Conservation (phyloP, 495 filamentous ascomycete species). For the Aspergillus sclerotiicarbonarius region DNA sequence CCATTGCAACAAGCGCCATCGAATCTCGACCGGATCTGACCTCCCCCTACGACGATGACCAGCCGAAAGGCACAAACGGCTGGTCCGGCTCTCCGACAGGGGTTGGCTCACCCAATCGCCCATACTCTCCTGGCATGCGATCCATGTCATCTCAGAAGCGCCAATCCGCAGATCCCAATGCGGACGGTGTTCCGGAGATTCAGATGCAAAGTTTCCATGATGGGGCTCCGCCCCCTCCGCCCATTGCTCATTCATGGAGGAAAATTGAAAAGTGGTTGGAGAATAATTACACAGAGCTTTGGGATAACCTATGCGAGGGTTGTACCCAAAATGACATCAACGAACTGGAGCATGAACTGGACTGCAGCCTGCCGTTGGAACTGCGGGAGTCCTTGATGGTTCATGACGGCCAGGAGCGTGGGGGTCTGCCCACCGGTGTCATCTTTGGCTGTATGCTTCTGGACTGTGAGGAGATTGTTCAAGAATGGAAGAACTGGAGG, state of each 20-base stretch:
- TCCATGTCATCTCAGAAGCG: conserved; percentile 62
- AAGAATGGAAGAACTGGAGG: conserved; percentile 97
- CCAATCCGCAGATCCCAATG: conserved; percentile 54
- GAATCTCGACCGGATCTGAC: conserved; percentile 74
- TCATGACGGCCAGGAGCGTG: conserved; percentile 95
- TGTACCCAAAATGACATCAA: conserved; percentile 94
- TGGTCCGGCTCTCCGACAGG: conserved; percentile 62
- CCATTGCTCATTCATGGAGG: conserved; percentile 84
- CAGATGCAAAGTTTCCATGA: conserved; percentile 96
- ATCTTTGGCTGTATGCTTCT: conserved; percentile 93
- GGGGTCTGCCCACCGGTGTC: conserved; percentile 85
- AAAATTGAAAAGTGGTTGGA: conserved; percentile 94
- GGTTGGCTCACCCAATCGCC: conserved; percentile 50
- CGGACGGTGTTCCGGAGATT: conserved; percentile 75
- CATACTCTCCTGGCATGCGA: conserved; percentile 90
- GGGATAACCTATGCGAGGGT: conserved; percentile 87
- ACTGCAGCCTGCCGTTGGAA: conserved; percentile 91
- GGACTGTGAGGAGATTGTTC: conserved; percentile 97
- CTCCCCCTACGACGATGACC: conserved; percentile 71
- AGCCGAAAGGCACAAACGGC: conserved; percentile 49
- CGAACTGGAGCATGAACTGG: conserved; percentile 92
- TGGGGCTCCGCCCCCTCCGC: conserved; percentile 84
- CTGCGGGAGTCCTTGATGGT: conserved; percentile 86
- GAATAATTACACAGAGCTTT: conserved; percentile 90
- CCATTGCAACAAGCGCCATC: conserved; percentile 72